Percentiles rank a stretch among this genome's conserved stretches.
These are phyloP conservation scores for Lodderomyces jiufengensis DNA, from an alignment of 1,139 yeast genomes.

Conservation along the genomic window DNA sequence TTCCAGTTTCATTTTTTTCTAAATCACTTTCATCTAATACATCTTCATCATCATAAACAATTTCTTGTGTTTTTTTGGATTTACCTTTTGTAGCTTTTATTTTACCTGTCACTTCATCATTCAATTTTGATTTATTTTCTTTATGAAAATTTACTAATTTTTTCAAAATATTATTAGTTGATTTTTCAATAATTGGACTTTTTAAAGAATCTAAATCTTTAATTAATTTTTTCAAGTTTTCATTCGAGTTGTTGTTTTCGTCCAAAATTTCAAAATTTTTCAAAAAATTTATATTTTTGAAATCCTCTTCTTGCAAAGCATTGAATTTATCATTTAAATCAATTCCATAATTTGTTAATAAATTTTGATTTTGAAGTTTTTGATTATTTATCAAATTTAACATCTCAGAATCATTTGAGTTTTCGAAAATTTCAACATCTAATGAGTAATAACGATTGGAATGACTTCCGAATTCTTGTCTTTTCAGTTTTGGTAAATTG, in stretches of 20 bases:
- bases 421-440: constrained; percentile 61
- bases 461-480: constrained; percentile 68
- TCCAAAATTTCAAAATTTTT: constrained; percentile 12
- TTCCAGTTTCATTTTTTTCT: constrained; percentile 15
- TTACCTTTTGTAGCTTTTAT: not conserved
- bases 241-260: constrained; percentile 6
- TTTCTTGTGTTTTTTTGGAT: constrained; percentile 1
- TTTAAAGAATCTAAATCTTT: constrained; percentile 4
- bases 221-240: constrained; percentile 1
- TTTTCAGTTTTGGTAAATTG: constrained; percentile 39
- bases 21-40: constrained; percentile 19
- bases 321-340: constrained; percentile 7
- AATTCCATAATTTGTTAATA: constrained; percentile 6
- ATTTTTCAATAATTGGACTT: not conserved
- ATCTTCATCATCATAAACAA: constrained; percentile 14
- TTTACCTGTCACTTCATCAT: constrained; percentile 5
- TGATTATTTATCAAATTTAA: constrained; percentile 44
- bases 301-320: too few species aligned
- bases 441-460: constrained; percentile 69
- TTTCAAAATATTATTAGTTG: constrained; percentile 1
- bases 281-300: not conserved
- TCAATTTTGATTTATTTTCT: constrained; percentile 14
- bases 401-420: constrained; percentile 48
- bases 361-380: constrained; percentile 8
- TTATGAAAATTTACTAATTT: not conserved